Evolutionary conservation across 2,329 filamentous ascomycete species (phyloP), one percentile per base, ranked within the genome.

Genomic region (Verticillium klebahnii): DNA sequence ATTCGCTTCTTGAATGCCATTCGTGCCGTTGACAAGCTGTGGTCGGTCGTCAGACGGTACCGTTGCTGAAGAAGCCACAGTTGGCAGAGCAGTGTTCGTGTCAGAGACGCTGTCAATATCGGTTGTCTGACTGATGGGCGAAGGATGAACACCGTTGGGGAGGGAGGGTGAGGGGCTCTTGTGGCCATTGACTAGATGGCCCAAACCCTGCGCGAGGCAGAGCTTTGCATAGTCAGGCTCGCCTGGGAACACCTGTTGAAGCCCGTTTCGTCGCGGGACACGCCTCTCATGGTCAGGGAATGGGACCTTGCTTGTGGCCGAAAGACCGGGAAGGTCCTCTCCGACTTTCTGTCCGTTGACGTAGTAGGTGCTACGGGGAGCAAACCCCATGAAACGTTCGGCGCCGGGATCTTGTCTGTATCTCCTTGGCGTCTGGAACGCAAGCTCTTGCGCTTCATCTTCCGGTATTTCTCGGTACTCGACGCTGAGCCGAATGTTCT

Each of bases 401-500:
- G 78, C 78, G 62, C 82, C 82, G 1, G 85, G 83, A 66, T 89
- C 86, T 60, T 78, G 75, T 69, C 81, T 86, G 83, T 84, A 89
- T 69, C 87, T 88, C 60, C 77, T 74, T 3, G 76, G 73, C 7
- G 74, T 69, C 55, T 71, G 73, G 71, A 77, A 82, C 9, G 72
- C 75, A n/a, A 70, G 67, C 23, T 78, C 71, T 63, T 81, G 76
- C 6, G 73, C 73, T 66, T 85, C 82, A 39, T 75, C 74, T 67
- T 85, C 83, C 14, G 83, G 75, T 12, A 86, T 74, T 71, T 89
- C 87, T 58, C 82, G 79, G 67, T 89, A 89, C 58, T 82, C 80
- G 57, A 89, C 80, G 9, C 80, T 77, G 58, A 89, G 76, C 66
- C 78, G 79, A 59, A 88, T 67, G 62, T 81, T 77, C 59, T 79